Base-by-base conservation (phyloP, 1,284 basidiomycete genomes). In the Kwoniella shivajii region DNA sequence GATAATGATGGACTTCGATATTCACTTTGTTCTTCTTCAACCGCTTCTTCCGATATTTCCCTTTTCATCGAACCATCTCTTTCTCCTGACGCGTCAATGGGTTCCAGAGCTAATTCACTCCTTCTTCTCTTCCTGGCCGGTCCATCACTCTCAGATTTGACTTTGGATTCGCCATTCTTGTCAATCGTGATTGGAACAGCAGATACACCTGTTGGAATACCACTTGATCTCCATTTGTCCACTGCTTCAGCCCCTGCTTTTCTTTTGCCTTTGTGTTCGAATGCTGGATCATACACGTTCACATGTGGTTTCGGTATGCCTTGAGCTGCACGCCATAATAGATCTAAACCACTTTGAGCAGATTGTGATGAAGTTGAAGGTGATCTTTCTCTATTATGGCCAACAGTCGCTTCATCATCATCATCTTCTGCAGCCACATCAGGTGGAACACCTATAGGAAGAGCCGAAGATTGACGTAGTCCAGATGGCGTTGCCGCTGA, bases 191-290 rank as follows among this genome's bases (percentile, higher is more conserved):
- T n/a, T n/a, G n/a, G n/a, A n/a, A n/a, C n/a, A 37, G 44, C 50
- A 0, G 45, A 18, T 16, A 44, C 37, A n/a, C 72, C 71, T 4
- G 67, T 57, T 0, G 72, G 71, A 27, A 73, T 73, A 18, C 70
- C 71, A 14, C 57, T 63, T 16, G 64, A 64, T 26, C 74, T 66
- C 74, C 74, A 76, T 54, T 76, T 71, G n/a, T 69, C 72, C 0
- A 76, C 74, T 0, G 72, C 72, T 45, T 76, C 73, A 10, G 71
- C 70, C 4, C 74, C 74, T 1, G 67, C 71, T 57, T 73, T 74
- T 16, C 74, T 65, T 53, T 75, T 74, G 14, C 68, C 67, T 38
- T 72, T 70, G 22, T 58, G 56, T 10, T 72, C 70, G 29, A 50
- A 55, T 13, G 55, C 29, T 6, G 16, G 16, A 13, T 52, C 41